Percentiles rank a stretch among this genome's conserved stretches.
Conservation (phyloP, 805 yeast species). For the Blastobotrys peoriensis region DNA sequence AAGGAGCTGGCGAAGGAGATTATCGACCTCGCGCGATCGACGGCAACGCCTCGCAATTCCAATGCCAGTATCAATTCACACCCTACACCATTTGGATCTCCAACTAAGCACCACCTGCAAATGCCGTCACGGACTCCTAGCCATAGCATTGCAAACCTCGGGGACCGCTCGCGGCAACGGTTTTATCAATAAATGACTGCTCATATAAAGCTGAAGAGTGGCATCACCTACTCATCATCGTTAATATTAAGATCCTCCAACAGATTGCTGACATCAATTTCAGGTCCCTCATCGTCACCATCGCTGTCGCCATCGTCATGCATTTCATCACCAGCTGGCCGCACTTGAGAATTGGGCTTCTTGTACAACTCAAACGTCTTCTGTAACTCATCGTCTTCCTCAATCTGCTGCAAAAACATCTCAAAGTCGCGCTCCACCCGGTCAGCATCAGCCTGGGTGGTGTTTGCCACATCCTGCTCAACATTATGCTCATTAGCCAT, state of each 20-base stretch:
- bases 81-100: no score
- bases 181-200: no score
- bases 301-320: constrained; percentile 48
- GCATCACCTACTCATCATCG: no score
- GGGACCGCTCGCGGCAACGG: no score
- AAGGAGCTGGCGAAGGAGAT: constrained; percentile 20
- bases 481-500: constrained; percentile 82
- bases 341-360: constrained; percentile 32
- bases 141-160: no score
- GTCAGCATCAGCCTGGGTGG: constrained; percentile 70
- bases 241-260: constrained; percentile 91
- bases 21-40: no score
- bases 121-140: no score
- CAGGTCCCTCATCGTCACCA: constrained; percentile 85
- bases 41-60: no score
- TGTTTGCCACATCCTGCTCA: constrained; percentile 29
- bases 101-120: no score
- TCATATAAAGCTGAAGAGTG: no score
- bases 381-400: constrained; percentile 93
- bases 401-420: constrained; percentile 91
- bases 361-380: constrained; percentile 86
- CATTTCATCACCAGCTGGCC: constrained; percentile 22
- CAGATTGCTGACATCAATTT: constrained; percentile 82
- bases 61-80: no score
- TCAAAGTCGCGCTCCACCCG: constrained; percentile 94